A percentile compares a stretch with the other conserved stretches of the same genome.
phyloP scores from a whole-genome alignment of 768 basidiomycete genomes.

The Boletus eberwhitei region DNA sequence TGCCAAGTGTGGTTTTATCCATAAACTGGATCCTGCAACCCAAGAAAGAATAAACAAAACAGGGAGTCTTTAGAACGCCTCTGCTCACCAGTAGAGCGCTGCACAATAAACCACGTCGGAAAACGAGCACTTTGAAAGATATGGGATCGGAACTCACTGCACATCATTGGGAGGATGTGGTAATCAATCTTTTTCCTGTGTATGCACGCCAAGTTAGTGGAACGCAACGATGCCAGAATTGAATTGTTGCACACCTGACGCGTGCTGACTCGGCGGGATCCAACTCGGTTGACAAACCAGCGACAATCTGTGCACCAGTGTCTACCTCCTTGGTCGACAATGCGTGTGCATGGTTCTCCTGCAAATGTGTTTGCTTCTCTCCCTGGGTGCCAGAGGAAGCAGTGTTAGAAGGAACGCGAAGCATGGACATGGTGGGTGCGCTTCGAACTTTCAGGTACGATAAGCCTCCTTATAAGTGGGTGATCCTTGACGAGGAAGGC shows the following conservation, averaged over 20 bases:
- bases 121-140: not conserved
- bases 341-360: conserved; percentile 17
- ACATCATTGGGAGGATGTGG: conserved; percentile 70
- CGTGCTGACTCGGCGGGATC: conserved; percentile 51
- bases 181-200: conserved; percentile 58
- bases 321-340: conserved; percentile 50
- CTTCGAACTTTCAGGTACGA: not conserved
- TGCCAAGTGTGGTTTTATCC: conserved; percentile 73
- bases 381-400: conserved; percentile 9
- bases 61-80: not conserved
- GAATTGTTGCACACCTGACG: conserved; percentile 40
- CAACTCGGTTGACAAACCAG: conserved; percentile 41
- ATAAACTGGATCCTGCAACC: conserved; percentile 68
- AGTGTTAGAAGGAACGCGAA: conserved; percentile 4
- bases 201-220: not conserved
- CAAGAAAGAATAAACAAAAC: not conserved
- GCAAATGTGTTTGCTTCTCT: conserved; percentile 10
- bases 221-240: not conserved
- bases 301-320: conserved; percentile 56
- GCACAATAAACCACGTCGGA: not conserved
- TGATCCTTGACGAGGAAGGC: not conserved
- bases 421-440: not conserved
- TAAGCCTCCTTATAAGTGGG: conserved; percentile 4
- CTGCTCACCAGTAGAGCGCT: conserved; percentile 54
- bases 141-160: conserved; percentile 43